Evolutionary conservation across 2,329 filamentous ascomycete genomes (phyloP).

Genomic region (Exserohilum turcica): DNA sequence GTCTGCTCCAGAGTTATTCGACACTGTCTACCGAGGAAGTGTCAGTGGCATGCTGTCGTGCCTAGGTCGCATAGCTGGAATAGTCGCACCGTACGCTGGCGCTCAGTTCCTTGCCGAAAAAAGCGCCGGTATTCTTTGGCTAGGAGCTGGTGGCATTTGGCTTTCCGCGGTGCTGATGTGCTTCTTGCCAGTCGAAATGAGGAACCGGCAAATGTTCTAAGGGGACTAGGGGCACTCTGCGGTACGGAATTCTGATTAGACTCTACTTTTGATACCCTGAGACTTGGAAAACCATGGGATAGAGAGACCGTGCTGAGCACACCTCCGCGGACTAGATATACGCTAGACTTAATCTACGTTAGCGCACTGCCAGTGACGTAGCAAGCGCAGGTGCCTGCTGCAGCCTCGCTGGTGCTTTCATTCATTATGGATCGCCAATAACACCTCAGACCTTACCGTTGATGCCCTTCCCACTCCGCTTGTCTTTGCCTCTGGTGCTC

Average conservation of each 20-base stretch:
- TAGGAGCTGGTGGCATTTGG: conserved; percentile 40
- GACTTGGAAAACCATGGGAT: conserved; percentile 5
- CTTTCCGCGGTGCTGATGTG: conserved; percentile 36
- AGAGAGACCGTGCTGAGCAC: no score
- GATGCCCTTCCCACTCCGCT: neutral
- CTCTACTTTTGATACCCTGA: neutral
- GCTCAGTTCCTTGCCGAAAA: conserved; percentile 25
- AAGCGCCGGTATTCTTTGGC: conserved; percentile 37
- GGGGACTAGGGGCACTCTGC: neutral
- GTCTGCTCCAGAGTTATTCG: conserved; percentile 37
- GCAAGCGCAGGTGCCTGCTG: neutral
- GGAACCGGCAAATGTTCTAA: conserved; percentile 39
- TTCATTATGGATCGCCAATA: neutral
- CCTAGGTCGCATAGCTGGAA: conserved; percentile 35
- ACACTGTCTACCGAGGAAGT: conserved; percentile 37
- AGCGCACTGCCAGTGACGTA: neutral
- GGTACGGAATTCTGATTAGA: neutral
- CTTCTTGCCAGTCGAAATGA: conserved; percentile 40
- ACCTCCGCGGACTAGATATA: neutral
- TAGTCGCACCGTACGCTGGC: conserved; percentile 38
- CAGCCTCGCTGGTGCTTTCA: neutral
- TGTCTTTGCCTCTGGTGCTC: neutral
- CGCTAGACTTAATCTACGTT: neutral
- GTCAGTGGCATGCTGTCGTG: conserved; percentile 40
- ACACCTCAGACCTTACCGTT: neutral